Base-by-base conservation (phyloP, 1,139 yeast species). In the Pichia sp. region DNA sequence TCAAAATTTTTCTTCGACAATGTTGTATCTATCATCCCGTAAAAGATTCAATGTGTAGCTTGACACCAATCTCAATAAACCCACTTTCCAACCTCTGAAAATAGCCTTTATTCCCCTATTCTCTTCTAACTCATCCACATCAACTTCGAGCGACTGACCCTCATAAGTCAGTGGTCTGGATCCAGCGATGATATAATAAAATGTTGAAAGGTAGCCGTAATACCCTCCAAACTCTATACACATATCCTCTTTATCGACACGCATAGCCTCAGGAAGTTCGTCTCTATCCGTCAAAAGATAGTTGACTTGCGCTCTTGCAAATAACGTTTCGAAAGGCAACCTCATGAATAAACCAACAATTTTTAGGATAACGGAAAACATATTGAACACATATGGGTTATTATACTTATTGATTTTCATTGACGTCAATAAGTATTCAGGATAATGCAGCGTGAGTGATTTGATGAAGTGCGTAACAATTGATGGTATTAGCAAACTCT, bases 51-150 rank as follows among this genome's bases (percentile, higher is more conserved):
- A 80, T 5, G 96, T 93, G 87, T 96, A 90, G 54, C 84, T 85
- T 21, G 96, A 93, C 50, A 87, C 68, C 10, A 87, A 79, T 56
- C 93, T 89, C 59, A 88, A 68, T 13, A 87, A 75, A 18, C 96
- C 95, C 40, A 89, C 83, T 66, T 90, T 79, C 97, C 98, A 93
- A 44, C 98, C 98, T 60, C 91, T 80, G 74, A 88, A 90, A 51
- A 90, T 73, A 0, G 75, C 78, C 47, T 71, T 73, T n/a, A 70
- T 44, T 1, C 76, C 76, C 30, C 73, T 66, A 45, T 73, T 72
- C 10, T 72, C 67, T 57, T 73, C 65, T 54, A 65, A 66, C 44
- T 68, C 61, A 40, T 65, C 64, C 28, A 56, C 41, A 26, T 62
- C 63, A 22, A 61, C 51, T 43, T 65, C 69, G 23, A 62, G 47